Evolutionary conservation across 768 basidiomycete species (phyloP), one percentile per base, ranked within the genome.

Genomic region (Suillus bovinus): DNA sequence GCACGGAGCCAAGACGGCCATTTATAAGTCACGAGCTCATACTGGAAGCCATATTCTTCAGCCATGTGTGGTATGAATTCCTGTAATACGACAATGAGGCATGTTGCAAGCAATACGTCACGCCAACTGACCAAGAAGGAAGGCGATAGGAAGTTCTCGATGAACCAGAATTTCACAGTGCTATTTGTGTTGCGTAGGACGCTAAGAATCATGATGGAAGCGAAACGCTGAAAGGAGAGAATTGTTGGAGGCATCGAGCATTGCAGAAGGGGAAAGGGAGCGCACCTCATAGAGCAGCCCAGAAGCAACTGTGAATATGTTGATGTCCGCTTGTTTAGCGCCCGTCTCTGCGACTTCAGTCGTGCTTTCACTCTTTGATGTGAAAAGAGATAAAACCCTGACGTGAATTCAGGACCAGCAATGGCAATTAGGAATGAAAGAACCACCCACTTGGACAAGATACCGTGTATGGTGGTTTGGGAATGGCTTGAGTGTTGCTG

Each of bases 141-240:
- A 0, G 96, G 97, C 0, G 96, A 99, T 16, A 99, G 83, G 84
- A 99, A 99, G 78, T 99, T 99, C 73, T 97, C 93, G 66, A 99
- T 99, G 77, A 99, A 99, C 97, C 97, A 99, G 78, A 99, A 99
- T 74, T 99, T 99, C 75, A 99, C 96, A 31, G 87, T 90, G 69
- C 90, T 91, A 22, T 94, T 88, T 20, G 97, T 99, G 71, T 99
- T 96, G 44, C 89, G 88, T 66, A 99, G 80, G 36, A 99, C 97
- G 67, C 94, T 96, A 39, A 98, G 81, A 61, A 98, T 93, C 97
- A 99, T 99, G 78, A 99, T 98, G 10, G 93, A 94, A 0, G 89
- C 95, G 76, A 99, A 99, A 17, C 97, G 89, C 94, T 99, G 66
- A 47, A 24, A 9, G 44, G 46, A 47, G 20, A 27, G 9, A 13